Conservation (phyloP, 2,329 filamentous ascomycete species). For the Emmonsiellopsis sp. region DNA sequence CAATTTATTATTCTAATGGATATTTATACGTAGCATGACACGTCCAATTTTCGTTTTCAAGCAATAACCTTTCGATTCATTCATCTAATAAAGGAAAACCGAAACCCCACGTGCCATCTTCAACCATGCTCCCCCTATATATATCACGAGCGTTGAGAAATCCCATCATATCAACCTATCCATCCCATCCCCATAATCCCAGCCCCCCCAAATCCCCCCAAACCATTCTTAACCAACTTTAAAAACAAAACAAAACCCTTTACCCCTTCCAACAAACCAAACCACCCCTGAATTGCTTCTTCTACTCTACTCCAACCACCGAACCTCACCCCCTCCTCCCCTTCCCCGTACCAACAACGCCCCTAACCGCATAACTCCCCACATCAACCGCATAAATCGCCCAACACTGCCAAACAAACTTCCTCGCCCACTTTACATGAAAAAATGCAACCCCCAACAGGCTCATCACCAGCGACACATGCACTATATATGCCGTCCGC, state of each 20-base stretch:
- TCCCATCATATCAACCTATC: neutral
- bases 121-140: no score
- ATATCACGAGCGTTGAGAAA: no score
- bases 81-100: no score
- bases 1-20: no score
- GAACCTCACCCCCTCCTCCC: neutral
- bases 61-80: no score
- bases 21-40: no score
- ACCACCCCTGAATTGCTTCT: no score
- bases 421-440: constrained; percentile 47
- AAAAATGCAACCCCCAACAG: constrained; percentile 44
- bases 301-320: neutral
- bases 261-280: no score
- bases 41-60: no score
- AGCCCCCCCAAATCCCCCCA: neutral
- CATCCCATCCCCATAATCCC: neutral
- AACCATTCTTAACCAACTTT: no score
- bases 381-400: constrained; percentile 38
- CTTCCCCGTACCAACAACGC: constrained; percentile 3
- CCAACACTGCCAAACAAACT: constrained; percentile 45
- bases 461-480: constrained; percentile 43
- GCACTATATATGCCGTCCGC: constrained; percentile 46
- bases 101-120: no score
- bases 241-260: no score
- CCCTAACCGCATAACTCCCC: constrained; percentile 16